Conservation (phyloP, 1,139 yeast species). For the Kluyveromyces sp. region DNA sequence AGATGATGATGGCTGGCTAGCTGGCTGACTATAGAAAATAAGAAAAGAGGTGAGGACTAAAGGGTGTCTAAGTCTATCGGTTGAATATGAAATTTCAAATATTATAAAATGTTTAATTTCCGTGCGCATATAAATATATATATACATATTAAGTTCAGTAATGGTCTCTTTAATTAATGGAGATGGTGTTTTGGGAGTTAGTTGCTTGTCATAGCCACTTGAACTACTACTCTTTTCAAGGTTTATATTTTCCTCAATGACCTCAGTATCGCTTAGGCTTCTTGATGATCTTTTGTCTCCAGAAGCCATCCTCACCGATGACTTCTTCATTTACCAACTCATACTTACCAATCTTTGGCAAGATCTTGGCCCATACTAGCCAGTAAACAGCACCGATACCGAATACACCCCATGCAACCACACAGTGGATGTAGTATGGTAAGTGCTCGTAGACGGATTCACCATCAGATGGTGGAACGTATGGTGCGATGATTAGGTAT, state of each 20-base stretch:
- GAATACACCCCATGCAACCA: constrained; percentile 74
- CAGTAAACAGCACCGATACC: constrained; percentile 66
- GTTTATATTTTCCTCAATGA: constrained; percentile 6
- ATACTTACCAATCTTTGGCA: constrained; percentile 57
- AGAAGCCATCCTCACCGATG: constrained; percentile 64
- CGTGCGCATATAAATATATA: too few species aligned
- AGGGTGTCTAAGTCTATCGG: too few species aligned
- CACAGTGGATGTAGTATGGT: constrained; percentile 79
- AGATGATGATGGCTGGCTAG: too few species aligned
- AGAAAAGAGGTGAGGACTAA: too few species aligned
- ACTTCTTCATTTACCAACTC: constrained; percentile 50
- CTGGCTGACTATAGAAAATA: too few species aligned
- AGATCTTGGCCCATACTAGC: constrained; percentile 54
- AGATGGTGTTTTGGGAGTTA: neutral
- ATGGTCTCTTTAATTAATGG: neutral
- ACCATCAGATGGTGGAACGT: constrained; percentile 63
- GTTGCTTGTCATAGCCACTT: neutral
- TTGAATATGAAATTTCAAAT: too few species aligned
- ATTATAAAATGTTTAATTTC: too few species aligned
- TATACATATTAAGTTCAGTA: neutral
- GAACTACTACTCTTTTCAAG: neutral
- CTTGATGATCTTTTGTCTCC: constrained; percentile 56
- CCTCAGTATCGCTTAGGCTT: constrained; percentile 15
- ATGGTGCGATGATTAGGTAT: constrained; percentile 72
- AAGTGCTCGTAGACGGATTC: constrained; percentile 57